Evolutionary conservation across 202 grass and related monocot genomes (phyloP).

Genomic region (Sporobolus alterniflorus): DNA sequence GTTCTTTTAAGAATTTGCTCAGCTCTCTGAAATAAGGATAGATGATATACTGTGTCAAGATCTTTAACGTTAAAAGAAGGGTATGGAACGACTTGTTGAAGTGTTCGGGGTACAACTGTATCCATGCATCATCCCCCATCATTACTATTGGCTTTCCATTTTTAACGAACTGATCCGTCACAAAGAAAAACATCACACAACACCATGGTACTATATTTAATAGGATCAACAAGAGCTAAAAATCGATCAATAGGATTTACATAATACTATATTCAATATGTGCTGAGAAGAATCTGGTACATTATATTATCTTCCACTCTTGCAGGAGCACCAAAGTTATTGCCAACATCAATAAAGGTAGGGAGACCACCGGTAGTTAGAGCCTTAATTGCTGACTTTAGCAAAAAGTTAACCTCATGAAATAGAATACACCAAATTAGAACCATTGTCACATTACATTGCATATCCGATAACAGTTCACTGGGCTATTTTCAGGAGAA

Average conservation of each 20-base stretch:
- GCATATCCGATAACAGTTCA: background rate
- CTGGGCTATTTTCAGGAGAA: background rate
- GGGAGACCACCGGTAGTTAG: slow-evolving; percentile 92
- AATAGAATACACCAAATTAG: background rate
- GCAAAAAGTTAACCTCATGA: slow-evolving; percentile 5
- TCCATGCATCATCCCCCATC: slow-evolving; percentile 99
- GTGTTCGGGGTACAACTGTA: slow-evolving; percentile 93
- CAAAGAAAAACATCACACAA: slow-evolving; percentile 28
- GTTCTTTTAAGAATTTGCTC: slow-evolving; percentile 99
- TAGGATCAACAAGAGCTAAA: slow-evolving; percentile 10
- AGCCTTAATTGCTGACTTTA: slow-evolving; percentile 53
- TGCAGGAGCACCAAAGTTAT: slow-evolving; percentile 93
- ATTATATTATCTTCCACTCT: slow-evolving; percentile 98
- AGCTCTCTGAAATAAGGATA: slow-evolving; percentile 69
- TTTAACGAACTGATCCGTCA: slow-evolving; percentile 57
- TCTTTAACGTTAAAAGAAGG: slow-evolving; percentile 99
- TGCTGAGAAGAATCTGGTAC: slow-evolving; percentile 72
- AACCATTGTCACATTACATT: slow-evolving; percentile 9
- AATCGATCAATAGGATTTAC: background rate
- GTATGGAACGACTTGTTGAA: slow-evolving; percentile 91
- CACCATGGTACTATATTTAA: too few relatives aligned
- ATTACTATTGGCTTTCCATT: slow-evolving; percentile 89
- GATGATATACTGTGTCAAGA: slow-evolving; percentile 79
- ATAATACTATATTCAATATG: slow-evolving; percentile 7
- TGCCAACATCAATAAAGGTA: slow-evolving; percentile 96